Conservation (phyloP, 306 rosid genomes). For the Dryas drummondii region DNA sequence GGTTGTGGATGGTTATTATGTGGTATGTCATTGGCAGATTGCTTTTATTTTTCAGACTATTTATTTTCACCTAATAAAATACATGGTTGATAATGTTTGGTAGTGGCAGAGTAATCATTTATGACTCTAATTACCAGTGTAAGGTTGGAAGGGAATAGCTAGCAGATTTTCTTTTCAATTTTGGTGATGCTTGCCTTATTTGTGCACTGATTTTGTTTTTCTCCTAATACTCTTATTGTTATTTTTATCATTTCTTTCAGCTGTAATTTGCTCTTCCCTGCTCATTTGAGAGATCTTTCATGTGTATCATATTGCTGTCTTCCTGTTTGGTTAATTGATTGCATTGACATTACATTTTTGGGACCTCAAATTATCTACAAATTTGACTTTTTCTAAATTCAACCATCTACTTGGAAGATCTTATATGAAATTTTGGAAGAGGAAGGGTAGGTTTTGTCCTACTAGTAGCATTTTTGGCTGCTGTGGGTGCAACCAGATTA, state of each 20-base stretch:
- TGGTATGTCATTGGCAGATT: conserved; percentile 1
- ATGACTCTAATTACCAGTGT: no score
- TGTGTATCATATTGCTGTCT: no score
- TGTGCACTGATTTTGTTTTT: background rate
- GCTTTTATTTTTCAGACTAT: background rate
- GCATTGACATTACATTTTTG: background rate
- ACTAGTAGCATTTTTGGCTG: background rate
- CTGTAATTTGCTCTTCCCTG: background rate
- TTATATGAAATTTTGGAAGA: no score
- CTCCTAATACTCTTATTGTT: background rate
- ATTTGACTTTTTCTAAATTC: no score
- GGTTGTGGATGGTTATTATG: background rate
- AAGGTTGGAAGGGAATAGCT: background rate
- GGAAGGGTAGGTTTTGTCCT: no score
- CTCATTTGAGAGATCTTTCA: background rate
- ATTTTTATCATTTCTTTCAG: background rate
- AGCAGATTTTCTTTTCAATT: background rate
- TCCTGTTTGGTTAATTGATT: background rate
- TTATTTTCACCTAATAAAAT: background rate
- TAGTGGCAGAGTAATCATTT: no score
- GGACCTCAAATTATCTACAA: background rate
- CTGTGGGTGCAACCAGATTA: background rate
- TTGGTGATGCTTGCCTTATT: background rate
- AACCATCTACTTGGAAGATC: no score
- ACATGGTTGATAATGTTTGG: background rate